Base-by-base conservation (phyloP, 768 basidiomycete species). In the Calocybe indica region DNA sequence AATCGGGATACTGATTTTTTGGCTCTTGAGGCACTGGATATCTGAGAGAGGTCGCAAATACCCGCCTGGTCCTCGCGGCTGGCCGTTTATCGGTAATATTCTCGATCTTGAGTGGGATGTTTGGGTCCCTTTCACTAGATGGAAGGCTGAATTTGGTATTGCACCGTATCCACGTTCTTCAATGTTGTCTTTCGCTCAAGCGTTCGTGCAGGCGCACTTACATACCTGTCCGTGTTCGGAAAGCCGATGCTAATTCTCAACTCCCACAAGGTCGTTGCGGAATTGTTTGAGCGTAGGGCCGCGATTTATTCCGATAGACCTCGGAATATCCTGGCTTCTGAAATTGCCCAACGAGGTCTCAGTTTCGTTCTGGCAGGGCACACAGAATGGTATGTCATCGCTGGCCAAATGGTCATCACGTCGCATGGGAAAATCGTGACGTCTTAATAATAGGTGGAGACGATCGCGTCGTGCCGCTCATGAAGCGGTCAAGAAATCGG, bases 211-310 rank as follows among this genome's bases (percentile, higher is more conserved):
- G 56, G 57, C 10, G 58, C 65, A 6, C 64, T 71, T 14, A 47
- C 62, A 1, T 67, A 65, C 41, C 47, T 54, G 0, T 61, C 67
- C 40, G 47, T 72, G 14, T 55, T 69, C 5, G 70, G 70, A 10
- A 67, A 71, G 40, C 62, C 65, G 40, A 62, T 71, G 14, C 22
- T 72, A 12, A 15, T 71, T 22, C 42, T 71, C 12, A 71, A 69
- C 55, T 61, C 55, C 15, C 51, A 54, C 33, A 60, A 57, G 46
- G 57, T 59, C 10, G 66, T 62, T 1, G 49, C 44, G 6, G 71
- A 73, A 31, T 56, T 73, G 11, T 52, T 70, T 14, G 67, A 70
- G 36, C 59, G 60, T 29, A 62, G 65, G 12, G 50, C 57, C 5
- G 42, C 37, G 1, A 63, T 57, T 37, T 64, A 66, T 49, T 58